These are phyloP conservation scores for Monosporascus sp. DNA, from an alignment of 2,329 filamentous ascomycete species.

Conservation along the genomic window DNA sequence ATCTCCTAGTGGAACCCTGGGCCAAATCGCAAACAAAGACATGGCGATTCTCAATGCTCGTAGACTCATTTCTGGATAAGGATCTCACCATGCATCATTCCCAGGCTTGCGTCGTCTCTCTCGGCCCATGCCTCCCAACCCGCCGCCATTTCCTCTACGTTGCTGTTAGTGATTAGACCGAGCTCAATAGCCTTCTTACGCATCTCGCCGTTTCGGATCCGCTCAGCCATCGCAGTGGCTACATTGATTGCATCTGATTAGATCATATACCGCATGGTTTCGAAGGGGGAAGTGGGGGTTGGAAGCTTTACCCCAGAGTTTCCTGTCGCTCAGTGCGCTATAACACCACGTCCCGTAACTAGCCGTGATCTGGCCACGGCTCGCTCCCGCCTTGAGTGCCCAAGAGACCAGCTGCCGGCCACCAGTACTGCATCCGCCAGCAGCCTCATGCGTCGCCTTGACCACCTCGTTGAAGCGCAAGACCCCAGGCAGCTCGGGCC, in stretches of 20 bases:
- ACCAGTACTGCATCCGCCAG: slow-evolving; percentile 14
- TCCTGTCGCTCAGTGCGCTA: slow-evolving; percentile 12
- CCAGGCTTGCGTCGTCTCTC: slow-evolving; percentile 18
- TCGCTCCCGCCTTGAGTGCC: slow-evolving; percentile 21
- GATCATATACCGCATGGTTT: no score
- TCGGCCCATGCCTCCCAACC: slow-evolving; percentile 19
- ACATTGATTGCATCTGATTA: background rate
- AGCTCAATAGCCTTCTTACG: slow-evolving; percentile 12
- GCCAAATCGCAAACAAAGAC: no score
- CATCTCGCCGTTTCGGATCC: slow-evolving; percentile 14
- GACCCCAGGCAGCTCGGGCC: slow-evolving; percentile 23
- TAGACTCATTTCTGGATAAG: slow-evolving; percentile 15
- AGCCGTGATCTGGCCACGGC: slow-evolving; percentile 2
- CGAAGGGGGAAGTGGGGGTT: background rate
- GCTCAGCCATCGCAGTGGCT: slow-evolving; percentile 16
- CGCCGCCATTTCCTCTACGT: slow-evolving; percentile 20
- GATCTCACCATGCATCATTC: slow-evolving; percentile 20
- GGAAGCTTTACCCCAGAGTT: slow-evolving; percentile 14
- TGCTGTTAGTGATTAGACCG: slow-evolving; percentile 11
- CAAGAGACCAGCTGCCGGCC: slow-evolving; percentile 23
- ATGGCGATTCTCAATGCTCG: no score
- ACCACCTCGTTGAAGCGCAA: slow-evolving; percentile 19
- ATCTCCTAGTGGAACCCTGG: no score
- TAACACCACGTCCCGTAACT: slow-evolving; percentile 16
- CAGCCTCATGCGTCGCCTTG: slow-evolving; percentile 7